These are phyloP conservation scores for Leishmania arabica DNA, from an alignment of 208 protist genomes.

Conservation along the genomic window DNA sequence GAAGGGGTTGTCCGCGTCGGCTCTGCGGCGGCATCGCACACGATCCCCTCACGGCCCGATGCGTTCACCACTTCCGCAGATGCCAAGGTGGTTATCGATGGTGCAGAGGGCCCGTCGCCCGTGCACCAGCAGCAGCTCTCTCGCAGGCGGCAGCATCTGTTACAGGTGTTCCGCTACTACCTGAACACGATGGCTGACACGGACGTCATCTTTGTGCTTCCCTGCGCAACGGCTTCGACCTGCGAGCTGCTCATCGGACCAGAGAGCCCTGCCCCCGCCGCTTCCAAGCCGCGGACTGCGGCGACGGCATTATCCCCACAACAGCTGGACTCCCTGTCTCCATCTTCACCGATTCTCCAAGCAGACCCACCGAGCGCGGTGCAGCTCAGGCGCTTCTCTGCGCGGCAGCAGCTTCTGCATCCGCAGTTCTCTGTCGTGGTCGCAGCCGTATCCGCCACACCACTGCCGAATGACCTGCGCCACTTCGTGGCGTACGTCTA, in stretches of 20 bases:
- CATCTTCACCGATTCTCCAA: slow-evolving; percentile 20
- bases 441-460: slow-evolving; percentile 26
- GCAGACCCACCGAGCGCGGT: slow-evolving; percentile 19
- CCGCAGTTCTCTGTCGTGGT: slow-evolving; percentile 37
- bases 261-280: background rate
- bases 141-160: slow-evolving; percentile 16
- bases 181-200: slow-evolving; percentile 60
- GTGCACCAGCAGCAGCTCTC: background rate
- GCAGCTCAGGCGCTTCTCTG: slow-evolving; percentile 13
- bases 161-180: slow-evolving; percentile 62
- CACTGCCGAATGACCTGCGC: slow-evolving; percentile 41
- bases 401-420: slow-evolving; percentile 28
- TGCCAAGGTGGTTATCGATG: background rate
- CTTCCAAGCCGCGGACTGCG: background rate
- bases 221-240: slow-evolving; percentile 35
- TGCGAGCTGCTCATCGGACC: slow-evolving; percentile 30
- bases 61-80: background rate
- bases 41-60: background rate
- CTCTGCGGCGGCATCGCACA: background rate
- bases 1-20: background rate
- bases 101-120: background rate
- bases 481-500: slow-evolving; percentile 55
- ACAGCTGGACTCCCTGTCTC: slow-evolving; percentile 10
- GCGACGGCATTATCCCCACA: background rate
- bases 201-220: slow-evolving; percentile 63